Conservation (phyloP, 495 filamentous ascomycete species). For the Daldinia concentrica region DNA sequence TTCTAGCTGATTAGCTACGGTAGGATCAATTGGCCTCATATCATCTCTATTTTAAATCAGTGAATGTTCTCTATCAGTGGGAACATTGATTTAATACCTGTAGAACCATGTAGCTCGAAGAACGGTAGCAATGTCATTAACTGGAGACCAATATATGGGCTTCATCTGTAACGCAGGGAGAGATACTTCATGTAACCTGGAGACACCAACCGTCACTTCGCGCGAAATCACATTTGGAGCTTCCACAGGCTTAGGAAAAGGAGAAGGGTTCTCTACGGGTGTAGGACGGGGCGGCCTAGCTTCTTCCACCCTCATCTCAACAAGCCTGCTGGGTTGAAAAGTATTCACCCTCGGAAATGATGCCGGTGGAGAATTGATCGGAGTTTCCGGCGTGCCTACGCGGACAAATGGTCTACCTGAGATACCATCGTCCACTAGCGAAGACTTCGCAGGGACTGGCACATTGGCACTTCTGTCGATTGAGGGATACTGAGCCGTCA, state of each 20-base stretch:
- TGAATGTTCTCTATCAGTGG: neutral
- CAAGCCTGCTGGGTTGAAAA: constrained; percentile 23
- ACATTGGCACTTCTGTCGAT: constrained; percentile 22
- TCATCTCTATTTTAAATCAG: constrained; percentile 65
- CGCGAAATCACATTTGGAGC: constrained; percentile 40
- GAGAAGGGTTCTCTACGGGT: constrained; percentile 2
- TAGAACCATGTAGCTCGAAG: constrained; percentile 97
- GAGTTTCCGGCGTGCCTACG: constrained; percentile 45
- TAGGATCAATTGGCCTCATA: constrained; percentile 86
- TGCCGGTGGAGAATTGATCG: constrained; percentile 36
- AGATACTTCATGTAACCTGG: constrained; percentile 70
- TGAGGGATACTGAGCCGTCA: constrained; percentile 5
- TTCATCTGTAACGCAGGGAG: constrained; percentile 79
- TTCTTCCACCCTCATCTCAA: constrained; percentile 16
- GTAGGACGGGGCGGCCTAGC: constrained; percentile 22
- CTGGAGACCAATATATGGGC: constrained; percentile 97
- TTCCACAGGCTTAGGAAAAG: constrained; percentile 16
- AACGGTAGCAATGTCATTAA: constrained; percentile 86
- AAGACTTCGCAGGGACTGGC: constrained; percentile 42
- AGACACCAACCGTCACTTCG: constrained; percentile 78
- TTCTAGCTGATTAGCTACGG: constrained; percentile 92
- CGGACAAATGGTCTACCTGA: constrained; percentile 58
- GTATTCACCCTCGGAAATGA: constrained; percentile 39
- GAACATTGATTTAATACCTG: constrained; percentile 51
- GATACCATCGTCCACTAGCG: constrained; percentile 54